Evolutionary conservation across 1,139 yeast species (phyloP).

Genomic region (Hansenula sp.): DNA sequence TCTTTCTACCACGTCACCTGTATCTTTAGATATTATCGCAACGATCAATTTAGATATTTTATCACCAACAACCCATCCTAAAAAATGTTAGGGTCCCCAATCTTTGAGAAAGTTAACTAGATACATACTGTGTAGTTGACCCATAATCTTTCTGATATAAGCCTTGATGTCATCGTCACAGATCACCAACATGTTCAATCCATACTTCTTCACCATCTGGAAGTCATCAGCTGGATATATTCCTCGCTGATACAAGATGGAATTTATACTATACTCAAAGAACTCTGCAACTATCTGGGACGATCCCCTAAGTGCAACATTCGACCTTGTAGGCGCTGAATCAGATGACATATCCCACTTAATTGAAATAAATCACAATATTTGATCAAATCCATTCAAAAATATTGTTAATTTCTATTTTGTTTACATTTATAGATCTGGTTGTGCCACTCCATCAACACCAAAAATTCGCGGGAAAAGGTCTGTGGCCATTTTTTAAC

Average conservation of each 20-base stretch:
- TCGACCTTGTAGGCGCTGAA: constrained; percentile 36
- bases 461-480: background rate
- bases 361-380: too few relatives aligned
- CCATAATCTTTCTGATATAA: constrained; percentile 64
- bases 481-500: too few relatives aligned
- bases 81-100: background rate
- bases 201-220: constrained; percentile 74
- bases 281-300: constrained; percentile 77
- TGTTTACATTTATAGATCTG: background rate
- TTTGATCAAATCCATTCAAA: too few relatives aligned
- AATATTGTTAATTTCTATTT: too few relatives aligned
- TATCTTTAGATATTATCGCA: constrained; percentile 63
- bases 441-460: background rate
- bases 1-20: constrained; percentile 69
- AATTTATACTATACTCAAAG: constrained; percentile 75
- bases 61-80: constrained; percentile 68
- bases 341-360: constrained; percentile 1
- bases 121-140: constrained; percentile 53
- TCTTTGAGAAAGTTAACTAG: background rate
- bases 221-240: constrained; percentile 90
- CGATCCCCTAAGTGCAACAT: constrained; percentile 70
- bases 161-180: constrained; percentile 72
- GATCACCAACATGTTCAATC: constrained; percentile 67
- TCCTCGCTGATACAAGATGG: constrained; percentile 84
- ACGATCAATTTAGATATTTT: constrained; percentile 66